Base-by-base conservation (phyloP, 371 early-diverging fungal species). In the Chytridium lagenaria region DNA sequence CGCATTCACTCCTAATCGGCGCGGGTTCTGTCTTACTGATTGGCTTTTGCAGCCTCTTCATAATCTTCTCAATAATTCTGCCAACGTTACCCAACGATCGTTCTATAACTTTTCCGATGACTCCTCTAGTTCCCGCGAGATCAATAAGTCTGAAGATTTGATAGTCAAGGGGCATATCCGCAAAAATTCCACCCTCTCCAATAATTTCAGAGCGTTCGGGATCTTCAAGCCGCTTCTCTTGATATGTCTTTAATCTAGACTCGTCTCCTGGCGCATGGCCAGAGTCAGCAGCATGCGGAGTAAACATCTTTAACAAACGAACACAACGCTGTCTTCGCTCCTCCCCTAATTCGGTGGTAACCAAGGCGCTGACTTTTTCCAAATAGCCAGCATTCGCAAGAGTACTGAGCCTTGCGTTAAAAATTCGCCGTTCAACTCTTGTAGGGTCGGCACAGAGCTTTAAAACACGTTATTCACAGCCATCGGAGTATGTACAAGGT, bases 81-180 rank as follows among this genome's bases (percentile, higher is more conserved):
- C 50, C 75, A 23, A 81, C 28, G 55, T 75, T 71, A 66, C 71
- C 72, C 5, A 85, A 72, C 1, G 78, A 79, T 2, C 78, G 71
- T 22, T 74, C 68, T 12, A 82, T 70, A 33, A 76, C 84, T 19
- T 38, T 70, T 0, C 72, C 33, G 3, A 83, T 83, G 0, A 80
- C 72, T 1, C 89, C 89, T 12, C 67, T 50, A 0, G 71, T 65
- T 2, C 89, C 89, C 0, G 85, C 33, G 0, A 84, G 59, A 3
- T 74, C 74, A 50, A 89, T 81, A 19, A 89, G 55, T 10, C 85
- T 77, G 65, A 79, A 82, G 1, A 89, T 75, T 72, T 89, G 89
- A 52, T 74, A 71, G 7, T 89, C 87, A 15, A 88, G 30, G 0
- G 87, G 83, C 39, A 88, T 66, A 59, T 80, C 77, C 0, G 74